Evolutionary conservation across 768 basidiomycete species (phyloP), one percentile per base, ranked within the genome.

Genomic region (Lanmaoa pseudosensibilis): DNA sequence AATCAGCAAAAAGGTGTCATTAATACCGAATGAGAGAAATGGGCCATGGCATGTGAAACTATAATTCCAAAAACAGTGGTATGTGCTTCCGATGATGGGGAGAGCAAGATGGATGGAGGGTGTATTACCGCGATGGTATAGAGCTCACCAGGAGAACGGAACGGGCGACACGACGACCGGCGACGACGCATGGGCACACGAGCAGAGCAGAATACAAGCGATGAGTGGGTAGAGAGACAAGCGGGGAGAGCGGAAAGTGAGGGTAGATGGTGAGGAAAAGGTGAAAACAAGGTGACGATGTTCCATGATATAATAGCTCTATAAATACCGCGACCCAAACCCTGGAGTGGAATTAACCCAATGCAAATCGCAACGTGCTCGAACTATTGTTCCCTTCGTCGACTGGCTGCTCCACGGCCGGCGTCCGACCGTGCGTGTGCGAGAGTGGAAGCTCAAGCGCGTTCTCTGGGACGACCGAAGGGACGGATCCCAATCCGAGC

Each of bases 341-440:
- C 34, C 32, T 6, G 27, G 25, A 10, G 16, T 12, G 25, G 10
- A 13, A 21, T 71, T 52, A 71, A 19, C 70, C 70, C 46, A 71
- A 47, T 15, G 70, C 70, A 34, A 73, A 71, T 30, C 71, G 54
- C 41, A 71, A 44, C 23, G 71, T 71, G 45, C 70, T 71, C 50
- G 69, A 69, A 40, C 56, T 66, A 25, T 45, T 61, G 41, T 50
- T 68, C 16, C 55, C 60, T 23, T 71, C 69, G 6, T 68, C 69
- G 18, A 65, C 56, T 0, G 60, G 37, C 19, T 62, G 64, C 16
- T 58, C 65, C 11, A 49, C 25, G 18, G 38, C 6, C 8, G 64
- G 48, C 5, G 46, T 34, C 12, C 48, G 61, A 10, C 21, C 33
- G 7, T 46, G 56, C 2, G 46, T 3, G 1, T 48, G 57, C n/a